These are phyloP conservation scores for Penstemon barbatus DNA, from an alignment of 257 asterid genomes.

Conservation along the genomic window DNA sequence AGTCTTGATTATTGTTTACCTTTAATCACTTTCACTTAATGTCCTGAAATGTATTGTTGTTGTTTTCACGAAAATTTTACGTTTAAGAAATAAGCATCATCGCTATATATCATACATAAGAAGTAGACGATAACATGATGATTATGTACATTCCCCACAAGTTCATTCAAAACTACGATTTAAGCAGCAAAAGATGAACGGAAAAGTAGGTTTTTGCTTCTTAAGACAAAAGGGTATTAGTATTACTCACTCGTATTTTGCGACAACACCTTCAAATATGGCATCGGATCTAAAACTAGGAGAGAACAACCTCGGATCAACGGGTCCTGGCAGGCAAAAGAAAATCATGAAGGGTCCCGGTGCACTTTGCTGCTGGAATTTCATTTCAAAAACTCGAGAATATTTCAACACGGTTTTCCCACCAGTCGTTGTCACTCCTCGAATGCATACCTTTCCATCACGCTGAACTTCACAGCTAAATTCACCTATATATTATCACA, in stretches of 20 bases:
- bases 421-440: slow-evolving; percentile 75
- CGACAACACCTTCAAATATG: slow-evolving; percentile 72
- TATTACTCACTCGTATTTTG: slow-evolving; percentile 35
- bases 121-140: too few relatives aligned
- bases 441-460: slow-evolving; percentile 63
- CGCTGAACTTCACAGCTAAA: slow-evolving; percentile 61
- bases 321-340: slow-evolving; percentile 82
- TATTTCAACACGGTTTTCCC: slow-evolving; percentile 45
- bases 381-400: slow-evolving; percentile 69
- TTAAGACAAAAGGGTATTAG: too few relatives aligned
- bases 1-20: not conserved
- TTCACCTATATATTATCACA: slow-evolving; percentile 44
- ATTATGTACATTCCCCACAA: too few relatives aligned
- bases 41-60: not conserved
- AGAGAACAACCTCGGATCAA: slow-evolving; percentile 67
- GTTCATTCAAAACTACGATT: too few relatives aligned
- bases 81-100: slow-evolving; percentile 20
- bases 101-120: too few relatives aligned
- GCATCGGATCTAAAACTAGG: slow-evolving; percentile 74
- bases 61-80: not conserved
- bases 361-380: slow-evolving; percentile 68
- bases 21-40: not conserved
- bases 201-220: too few relatives aligned
- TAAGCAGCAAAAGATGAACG: too few relatives aligned
- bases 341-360: slow-evolving; percentile 78